Base-by-base conservation (phyloP, 2,329 filamentous ascomycete species). In the Rutstroemia sp. region DNA sequence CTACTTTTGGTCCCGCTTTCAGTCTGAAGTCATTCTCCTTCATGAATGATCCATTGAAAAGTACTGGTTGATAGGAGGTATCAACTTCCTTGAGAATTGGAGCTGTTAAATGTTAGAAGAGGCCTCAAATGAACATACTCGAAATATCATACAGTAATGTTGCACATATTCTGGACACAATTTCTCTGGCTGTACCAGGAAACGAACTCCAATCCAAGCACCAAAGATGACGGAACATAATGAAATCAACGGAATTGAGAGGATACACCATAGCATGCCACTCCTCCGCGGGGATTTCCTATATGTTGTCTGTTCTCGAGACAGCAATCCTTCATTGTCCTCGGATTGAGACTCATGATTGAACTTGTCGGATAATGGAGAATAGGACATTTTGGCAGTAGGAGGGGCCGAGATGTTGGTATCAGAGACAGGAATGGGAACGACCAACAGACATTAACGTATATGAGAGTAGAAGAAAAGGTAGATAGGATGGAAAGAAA, bases 41-140 rank as follows among this genome's bases (percentile, higher is more conserved):
- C 42, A 80, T 61, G 17, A 82, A 74, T 0, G 76, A 77, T 3
- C 78, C 78, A 61, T 81, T 80, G 65, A 79, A 81, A 19, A 60
- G 66, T 23, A 75, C 68, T 0, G 64, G 64, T 10, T 70, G 66
- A 64, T 76, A 78, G 10, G 66, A 64, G 4, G 77, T 69, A 23
- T 70, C 64, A 5, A 78, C 66, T 8, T 77, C 72, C 23, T 71
- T 69, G 38, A 71, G 56, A 0, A 75, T 47, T 0, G 72, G 72
- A 10, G 72, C 61, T 64, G 21, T 19, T 38, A 12, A 23, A 27
- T 16, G 17, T 63, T 48, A 61, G 55, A 19, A 19, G 19, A 45
- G 19, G 9, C n/a, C n/a, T 19, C n/a, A 9, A n/a, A 9, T 37
- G n/a, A 37, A 23, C 12, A 10, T 4, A n/a, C 5, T 12, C n/a